Evolutionary conservation across 2,329 filamentous ascomycete genomes (phyloP), one percentile per base, ranked within the genome.

Genomic region (Xylariaceae sp.): DNA sequence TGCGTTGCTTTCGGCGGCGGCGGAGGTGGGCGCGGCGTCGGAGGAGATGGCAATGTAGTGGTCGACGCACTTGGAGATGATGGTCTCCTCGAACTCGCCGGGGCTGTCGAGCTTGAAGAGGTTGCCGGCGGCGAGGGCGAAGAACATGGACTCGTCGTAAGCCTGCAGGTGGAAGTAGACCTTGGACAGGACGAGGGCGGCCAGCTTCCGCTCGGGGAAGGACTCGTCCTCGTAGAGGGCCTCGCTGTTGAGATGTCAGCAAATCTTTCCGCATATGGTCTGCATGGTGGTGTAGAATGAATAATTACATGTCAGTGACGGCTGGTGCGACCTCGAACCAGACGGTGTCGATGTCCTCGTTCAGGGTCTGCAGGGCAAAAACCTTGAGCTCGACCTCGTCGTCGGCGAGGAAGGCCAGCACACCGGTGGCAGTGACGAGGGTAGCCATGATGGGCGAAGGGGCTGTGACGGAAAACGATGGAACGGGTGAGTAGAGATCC

Each of bases 81-180:
- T 97, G 51, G 94, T 99, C 76, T 99, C 92, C 73, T 99, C 94
- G 67, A 96, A 99, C 76, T 99, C 94, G 72, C 90, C 89, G 47
- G 89, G 87, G 49, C 87, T 82, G 66, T 97, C 89, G 60, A 97
- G 83, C 75, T 95, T 90, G 79, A 99, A 97, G 45, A 96, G 85
- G 69, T 97, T 90, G 55, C 94, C 94, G 19, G 94, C 92, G 53
- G 91, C 92, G 42, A 99, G 83, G 58, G 94, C 94, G 73, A 99
- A 97, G 47, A 90, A 89, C 93, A 99, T 97, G 73, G 93, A 97
- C 77, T 99, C 94, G 70, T 97, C 94, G 78, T 99, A 99, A 71
- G 94, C 94, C 74, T 97, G 91, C 48, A 99, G 85, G 70, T 99
- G 94, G 70, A 97, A 99, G 77, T 97, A 99, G 62, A 97, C 91